Conservation (phyloP, 352 stramenopile species). For the Phytophthora agathidicida region DNA sequence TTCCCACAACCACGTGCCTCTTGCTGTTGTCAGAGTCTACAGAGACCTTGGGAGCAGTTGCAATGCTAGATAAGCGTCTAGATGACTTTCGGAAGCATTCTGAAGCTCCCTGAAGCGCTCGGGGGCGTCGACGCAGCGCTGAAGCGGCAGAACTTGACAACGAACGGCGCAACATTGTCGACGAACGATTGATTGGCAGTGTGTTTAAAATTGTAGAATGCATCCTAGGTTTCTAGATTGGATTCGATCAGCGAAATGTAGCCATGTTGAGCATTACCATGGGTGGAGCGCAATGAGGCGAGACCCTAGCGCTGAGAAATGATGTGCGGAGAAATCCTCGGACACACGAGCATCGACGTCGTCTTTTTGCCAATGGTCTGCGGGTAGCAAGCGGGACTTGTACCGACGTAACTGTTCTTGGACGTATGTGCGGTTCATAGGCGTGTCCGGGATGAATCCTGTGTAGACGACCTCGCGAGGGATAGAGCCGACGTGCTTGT, state of each 20-base stretch:
- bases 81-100: background rate
- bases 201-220: conserved; percentile 12
- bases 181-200: conserved; percentile 20
- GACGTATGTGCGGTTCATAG: conserved; percentile 76
- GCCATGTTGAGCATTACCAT: conserved; percentile 46
- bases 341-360: conserved; percentile 57
- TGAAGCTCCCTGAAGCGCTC: background rate
- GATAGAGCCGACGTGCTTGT: conserved; percentile 60
- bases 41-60: background rate
- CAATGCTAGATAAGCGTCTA: conserved; percentile 13
- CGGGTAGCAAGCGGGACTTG: conserved; percentile 57
- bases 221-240: background rate
- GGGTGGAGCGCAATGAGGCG: conserved; percentile 69
- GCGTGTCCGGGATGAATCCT: conserved; percentile 76
- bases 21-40: conserved; percentile 22
- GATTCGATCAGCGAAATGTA: conserved; percentile 23
- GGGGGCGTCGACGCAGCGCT: conserved; percentile 14
- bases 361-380: conserved; percentile 82
- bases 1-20: conserved; percentile 94
- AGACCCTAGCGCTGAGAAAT: conserved; percentile 67
- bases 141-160: conserved; percentile 3
- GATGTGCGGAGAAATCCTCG: conserved; percentile 67
- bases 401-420: conserved; percentile 81
- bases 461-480: conserved; percentile 88
- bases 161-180: conserved; percentile 26